Evolutionary conservation across 768 basidiomycete genomes (phyloP).

Genomic region (Exsudoporus frostii): DNA sequence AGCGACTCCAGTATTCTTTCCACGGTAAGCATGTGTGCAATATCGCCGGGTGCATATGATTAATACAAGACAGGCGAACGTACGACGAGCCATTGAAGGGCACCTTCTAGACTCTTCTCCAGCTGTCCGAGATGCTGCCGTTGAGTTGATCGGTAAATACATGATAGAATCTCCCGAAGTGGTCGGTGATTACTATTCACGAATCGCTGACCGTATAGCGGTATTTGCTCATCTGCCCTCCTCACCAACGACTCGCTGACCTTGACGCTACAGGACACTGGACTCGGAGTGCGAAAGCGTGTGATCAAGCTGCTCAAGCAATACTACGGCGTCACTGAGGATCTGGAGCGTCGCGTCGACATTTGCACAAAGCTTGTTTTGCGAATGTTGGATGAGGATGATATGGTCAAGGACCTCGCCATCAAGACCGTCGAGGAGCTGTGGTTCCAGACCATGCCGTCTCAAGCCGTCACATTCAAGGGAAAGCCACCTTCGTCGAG

Average conservation of each 20-base stretch:
- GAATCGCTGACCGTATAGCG: slow-evolving; percentile 86
- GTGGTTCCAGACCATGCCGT: slow-evolving; percentile 61
- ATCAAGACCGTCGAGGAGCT: slow-evolving; percentile 87
- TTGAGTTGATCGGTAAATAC: slow-evolving; percentile 97
- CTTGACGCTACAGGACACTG: slow-evolving; percentile 68
- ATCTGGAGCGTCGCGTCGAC: slow-evolving; percentile 62
- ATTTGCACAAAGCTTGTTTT: slow-evolving; percentile 79
- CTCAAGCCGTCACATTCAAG: slow-evolving; percentile 38
- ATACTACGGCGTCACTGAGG: slow-evolving; percentile 67
- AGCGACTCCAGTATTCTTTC: slow-evolving; percentile 83
- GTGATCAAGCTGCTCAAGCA: slow-evolving; percentile 92
- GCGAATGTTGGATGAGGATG: slow-evolving; percentile 90
- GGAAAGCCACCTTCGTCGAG: slow-evolving; percentile 30
- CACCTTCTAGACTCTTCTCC: slow-evolving; percentile 91
- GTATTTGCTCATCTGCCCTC: slow-evolving; percentile 43
- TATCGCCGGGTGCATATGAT: background rate
- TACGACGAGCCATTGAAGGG: slow-evolving; percentile 83
- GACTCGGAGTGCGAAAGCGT: slow-evolving; percentile 88
- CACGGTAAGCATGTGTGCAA: slow-evolving; percentile 45
- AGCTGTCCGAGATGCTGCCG: slow-evolving; percentile 93
- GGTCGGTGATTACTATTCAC: slow-evolving; percentile 84
- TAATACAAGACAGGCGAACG: slow-evolving; percentile 52
- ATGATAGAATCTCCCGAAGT: slow-evolving; percentile 86
- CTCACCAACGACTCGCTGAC: background rate
- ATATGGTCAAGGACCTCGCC: slow-evolving; percentile 90